phyloP scores from a whole-genome alignment of 257 asterid species.

The Penstemon davidsonii region DNA sequence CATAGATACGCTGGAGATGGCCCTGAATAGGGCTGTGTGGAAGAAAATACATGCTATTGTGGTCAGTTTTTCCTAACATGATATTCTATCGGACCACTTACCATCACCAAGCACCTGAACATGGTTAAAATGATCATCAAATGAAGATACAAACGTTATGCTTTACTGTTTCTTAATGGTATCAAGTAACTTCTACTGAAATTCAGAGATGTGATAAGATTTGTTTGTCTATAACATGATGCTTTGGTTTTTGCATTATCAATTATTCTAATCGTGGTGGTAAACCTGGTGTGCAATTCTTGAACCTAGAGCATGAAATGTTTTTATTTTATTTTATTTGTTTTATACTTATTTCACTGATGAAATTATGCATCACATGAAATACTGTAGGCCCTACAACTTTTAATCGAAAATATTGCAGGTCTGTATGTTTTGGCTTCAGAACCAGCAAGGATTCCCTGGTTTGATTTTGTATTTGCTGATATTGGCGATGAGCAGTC shows the following conservation, averaged over 20 bases:
- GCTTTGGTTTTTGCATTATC: background rate
- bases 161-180: background rate
- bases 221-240: background rate
- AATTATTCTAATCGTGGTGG: conserved; percentile 1
- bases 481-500: conserved; percentile 99
- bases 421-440: conserved; percentile 92
- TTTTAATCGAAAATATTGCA: conserved; percentile 38
- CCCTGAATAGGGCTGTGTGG: too few relatives aligned
- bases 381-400: background rate
- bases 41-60: too few relatives aligned
- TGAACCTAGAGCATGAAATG: background rate
- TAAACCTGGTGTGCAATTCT: background rate
- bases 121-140: too few relatives aligned
- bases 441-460: conserved; percentile 88
- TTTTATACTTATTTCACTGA: background rate
- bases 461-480: conserved; percentile 96
- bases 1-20: too few relatives aligned
- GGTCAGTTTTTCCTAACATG: background rate
- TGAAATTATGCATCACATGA: background rate
- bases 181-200: background rate
- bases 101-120: background rate
- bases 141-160: background rate
- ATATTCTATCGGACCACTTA: background rate
- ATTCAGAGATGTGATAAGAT: background rate
- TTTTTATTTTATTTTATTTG: background rate